phyloP scores from a whole-genome alignment of 2,329 filamentous ascomycete species.

The Colletotrichum simmondsii region DNA sequence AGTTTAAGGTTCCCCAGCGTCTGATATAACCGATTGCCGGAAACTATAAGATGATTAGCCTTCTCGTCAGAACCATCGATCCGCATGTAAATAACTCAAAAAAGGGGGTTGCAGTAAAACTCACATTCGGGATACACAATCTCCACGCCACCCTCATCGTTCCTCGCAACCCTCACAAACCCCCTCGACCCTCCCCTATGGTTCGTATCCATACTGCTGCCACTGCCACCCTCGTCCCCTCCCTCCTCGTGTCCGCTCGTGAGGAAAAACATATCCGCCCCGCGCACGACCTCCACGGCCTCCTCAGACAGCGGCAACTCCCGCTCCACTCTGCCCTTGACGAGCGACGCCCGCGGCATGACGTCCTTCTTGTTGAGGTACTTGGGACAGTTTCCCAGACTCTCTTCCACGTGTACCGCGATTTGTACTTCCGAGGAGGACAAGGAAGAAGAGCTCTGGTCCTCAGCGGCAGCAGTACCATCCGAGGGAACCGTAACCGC shows the following conservation, averaged over 20 bases:
- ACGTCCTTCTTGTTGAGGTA: slow-evolving; percentile 83
- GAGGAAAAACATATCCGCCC: slow-evolving; percentile 82
- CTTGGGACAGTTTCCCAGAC: slow-evolving; percentile 86
- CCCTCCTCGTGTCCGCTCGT: slow-evolving; percentile 69
- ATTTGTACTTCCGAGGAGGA: slow-evolving; percentile 57
- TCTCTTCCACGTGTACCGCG: slow-evolving; percentile 76
- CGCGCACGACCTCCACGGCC: slow-evolving; percentile 68
- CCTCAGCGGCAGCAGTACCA: slow-evolving; percentile 7
- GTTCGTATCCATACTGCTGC: slow-evolving; percentile 83
- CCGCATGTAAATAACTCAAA: not conserved
- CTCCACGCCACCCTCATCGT: slow-evolving; percentile 57
- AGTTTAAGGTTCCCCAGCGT: slow-evolving; percentile 80
- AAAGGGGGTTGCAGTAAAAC: slow-evolving; percentile 34
- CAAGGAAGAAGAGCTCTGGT: not conserved
- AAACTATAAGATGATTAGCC: slow-evolving; percentile 54
- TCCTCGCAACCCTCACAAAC: slow-evolving; percentile 76
- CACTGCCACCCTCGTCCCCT: too few species aligned
- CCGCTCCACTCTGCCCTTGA: slow-evolving; percentile 38
- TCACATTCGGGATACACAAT: slow-evolving; percentile 81
- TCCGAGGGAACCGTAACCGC: slow-evolving; percentile 51
- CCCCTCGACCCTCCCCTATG: slow-evolving; percentile 80
- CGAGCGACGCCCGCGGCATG: slow-evolving; percentile 37
- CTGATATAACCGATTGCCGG: slow-evolving; percentile 86
- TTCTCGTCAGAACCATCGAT: not conserved
- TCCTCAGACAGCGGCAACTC: slow-evolving; percentile 57